phyloP scores from a whole-genome alignment of 345 rosid genomes.

The Eucalyptus caleyi region DNA sequence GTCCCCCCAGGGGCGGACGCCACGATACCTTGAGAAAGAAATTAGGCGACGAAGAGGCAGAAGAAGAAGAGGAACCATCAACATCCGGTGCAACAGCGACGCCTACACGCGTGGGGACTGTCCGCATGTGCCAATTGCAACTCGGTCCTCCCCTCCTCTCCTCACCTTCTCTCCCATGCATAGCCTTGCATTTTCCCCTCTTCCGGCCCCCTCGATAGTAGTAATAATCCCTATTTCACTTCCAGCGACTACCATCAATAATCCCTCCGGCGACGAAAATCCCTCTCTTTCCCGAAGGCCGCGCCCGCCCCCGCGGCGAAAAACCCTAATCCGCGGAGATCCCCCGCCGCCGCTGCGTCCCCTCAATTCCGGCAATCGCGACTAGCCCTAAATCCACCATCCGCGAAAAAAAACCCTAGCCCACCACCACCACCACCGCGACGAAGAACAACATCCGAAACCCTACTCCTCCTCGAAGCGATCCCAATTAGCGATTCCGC shows the following conservation, averaged over 20 bases:
- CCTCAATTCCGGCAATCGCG: background rate
- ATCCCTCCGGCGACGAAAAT: background rate
- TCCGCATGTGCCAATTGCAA: constrained; percentile 46
- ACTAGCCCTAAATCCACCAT: background rate
- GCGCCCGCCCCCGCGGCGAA: background rate
- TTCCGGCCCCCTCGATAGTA: background rate
- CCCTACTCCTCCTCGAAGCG: background rate
- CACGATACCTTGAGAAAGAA: constrained; percentile 48
- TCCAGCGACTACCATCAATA: constrained; percentile 35
- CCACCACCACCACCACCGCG: background rate
- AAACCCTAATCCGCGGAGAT: background rate
- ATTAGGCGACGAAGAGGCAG: constrained; percentile 26
- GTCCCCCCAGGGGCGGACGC: background rate
- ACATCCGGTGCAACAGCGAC: constrained; percentile 9
- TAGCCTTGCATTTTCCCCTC: constrained; percentile 50
- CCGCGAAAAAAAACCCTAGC: background rate
- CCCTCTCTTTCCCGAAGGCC: background rate
- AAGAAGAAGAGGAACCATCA: constrained; percentile 27
- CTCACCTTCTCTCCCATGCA: constrained; percentile 19
- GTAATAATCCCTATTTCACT: background rate
- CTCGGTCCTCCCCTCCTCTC: constrained; percentile 17
- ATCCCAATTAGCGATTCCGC: background rate
- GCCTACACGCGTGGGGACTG: constrained; percentile 38
- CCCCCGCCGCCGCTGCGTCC: background rate
- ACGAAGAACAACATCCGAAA: background rate